A percentile compares a stretch with the other conserved stretches of the same genome.
These are phyloP conservation scores for Calocybe indica DNA, from an alignment of 768 basidiomycete genomes.

Conservation along the genomic window DNA sequence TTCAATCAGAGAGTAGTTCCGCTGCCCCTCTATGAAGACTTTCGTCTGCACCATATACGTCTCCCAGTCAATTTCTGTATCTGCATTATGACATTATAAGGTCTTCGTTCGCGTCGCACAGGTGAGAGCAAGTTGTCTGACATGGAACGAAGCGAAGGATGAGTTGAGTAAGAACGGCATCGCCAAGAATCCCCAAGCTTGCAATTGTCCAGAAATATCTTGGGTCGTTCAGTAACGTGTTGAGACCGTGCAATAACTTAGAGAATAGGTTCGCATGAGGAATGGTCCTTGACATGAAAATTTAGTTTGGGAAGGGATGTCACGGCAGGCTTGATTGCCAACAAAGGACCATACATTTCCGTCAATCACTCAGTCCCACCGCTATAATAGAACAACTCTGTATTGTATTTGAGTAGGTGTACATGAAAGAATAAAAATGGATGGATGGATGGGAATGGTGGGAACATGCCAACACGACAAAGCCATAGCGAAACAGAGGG, in stretches of 20 bases:
- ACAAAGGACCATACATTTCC: too few species aligned
- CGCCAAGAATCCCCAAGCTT: constrained; percentile 59
- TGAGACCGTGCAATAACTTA: constrained; percentile 8
- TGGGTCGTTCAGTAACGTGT: constrained; percentile 43
- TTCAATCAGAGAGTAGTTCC: constrained; percentile 72
- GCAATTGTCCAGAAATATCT: constrained; percentile 66
- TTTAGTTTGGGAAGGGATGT: too few species aligned
- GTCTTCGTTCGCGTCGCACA: background rate
- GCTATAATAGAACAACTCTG: too few species aligned
- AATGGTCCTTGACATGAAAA: background rate
- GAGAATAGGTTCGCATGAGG: constrained; percentile 9
- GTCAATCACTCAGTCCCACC: too few species aligned
- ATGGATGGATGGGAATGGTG: constrained; percentile 29
- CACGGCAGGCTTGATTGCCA: too few species aligned
- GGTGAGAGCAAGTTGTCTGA: constrained; percentile 32
- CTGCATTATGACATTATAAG: constrained; percentile 34
- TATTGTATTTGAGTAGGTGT: too few species aligned
- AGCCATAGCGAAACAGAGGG: constrained; percentile 13
- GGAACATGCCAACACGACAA: constrained; percentile 27
- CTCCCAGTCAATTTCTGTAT: constrained; percentile 97
- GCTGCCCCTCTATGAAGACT: constrained; percentile 73
- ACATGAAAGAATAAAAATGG: background rate
- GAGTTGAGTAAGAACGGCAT: constrained; percentile 72
- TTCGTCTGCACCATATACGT: constrained; percentile 92
- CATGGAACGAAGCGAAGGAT: constrained; percentile 82